These are phyloP conservation scores for Agastache rugosa DNA, from an alignment of 257 asterid species.

Conservation along the genomic window DNA sequence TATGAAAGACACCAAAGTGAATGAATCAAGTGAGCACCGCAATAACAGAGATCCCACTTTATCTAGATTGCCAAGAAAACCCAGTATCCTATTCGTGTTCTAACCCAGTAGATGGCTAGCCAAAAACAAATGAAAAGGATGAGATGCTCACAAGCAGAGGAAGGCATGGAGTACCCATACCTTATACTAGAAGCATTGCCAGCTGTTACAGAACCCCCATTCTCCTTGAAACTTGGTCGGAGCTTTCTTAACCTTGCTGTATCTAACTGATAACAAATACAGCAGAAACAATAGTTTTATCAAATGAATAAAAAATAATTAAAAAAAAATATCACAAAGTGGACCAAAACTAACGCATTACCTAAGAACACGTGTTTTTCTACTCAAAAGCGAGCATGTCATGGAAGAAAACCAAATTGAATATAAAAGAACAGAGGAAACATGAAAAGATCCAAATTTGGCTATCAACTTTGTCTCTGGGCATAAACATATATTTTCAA, in stretches of 20 bases:
- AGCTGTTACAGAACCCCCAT: conserved; percentile 96
- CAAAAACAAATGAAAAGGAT: not conserved
- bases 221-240: conserved; percentile 78
- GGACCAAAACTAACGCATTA: not conserved
- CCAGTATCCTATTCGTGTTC: not conserved
- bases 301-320: not conserved
- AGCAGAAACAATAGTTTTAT: conserved; percentile 11
- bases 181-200: conserved; percentile 98
- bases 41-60: conserved; percentile 9
- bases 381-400: not conserved
- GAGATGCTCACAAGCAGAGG: conserved; percentile 24
- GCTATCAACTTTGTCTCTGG: not conserved
- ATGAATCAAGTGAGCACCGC: not conserved
- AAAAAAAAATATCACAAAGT: not conserved
- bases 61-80: not conserved
- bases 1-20: not conserved
- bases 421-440: conserved; percentile 15
- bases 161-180: conserved; percentile 46
- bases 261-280: conserved; percentile 68
- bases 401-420: not conserved
- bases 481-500: not conserved
- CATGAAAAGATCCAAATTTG: not conserved
- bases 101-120: not conserved
- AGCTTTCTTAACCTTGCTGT: conserved; percentile 81
- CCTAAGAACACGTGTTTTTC: conserved; percentile 1